Evolutionary conservation across 2,329 filamentous ascomycete species (phyloP).

Genomic region (Hymenoscyphus scutula): DNA sequence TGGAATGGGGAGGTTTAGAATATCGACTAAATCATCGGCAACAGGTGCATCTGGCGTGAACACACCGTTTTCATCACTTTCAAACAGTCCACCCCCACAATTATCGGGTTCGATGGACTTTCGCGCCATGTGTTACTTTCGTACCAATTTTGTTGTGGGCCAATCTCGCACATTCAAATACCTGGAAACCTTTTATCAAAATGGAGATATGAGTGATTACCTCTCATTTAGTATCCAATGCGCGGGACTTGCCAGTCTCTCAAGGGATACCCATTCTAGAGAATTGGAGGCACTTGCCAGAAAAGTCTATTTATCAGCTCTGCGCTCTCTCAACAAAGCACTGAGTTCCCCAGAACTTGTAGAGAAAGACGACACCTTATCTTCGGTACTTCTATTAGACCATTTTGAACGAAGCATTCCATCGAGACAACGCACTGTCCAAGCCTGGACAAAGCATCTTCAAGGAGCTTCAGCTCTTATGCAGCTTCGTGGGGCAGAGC

Average conservation of each 20-base stretch:
- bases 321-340: conserved; percentile 47
- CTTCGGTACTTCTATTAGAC: conserved; percentile 50
- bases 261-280: conserved; percentile 35
- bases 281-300: conserved; percentile 46
- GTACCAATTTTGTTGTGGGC: conserved; percentile 9
- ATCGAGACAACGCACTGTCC: background rate
- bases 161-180: conserved; percentile 10
- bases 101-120: background rate
- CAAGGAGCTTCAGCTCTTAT: conserved; percentile 49
- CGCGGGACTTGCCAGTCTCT: conserved; percentile 50
- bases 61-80: background rate
- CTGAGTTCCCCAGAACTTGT: conserved; percentile 46
- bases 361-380: conserved; percentile 50
- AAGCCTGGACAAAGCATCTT: conserved; percentile 51
- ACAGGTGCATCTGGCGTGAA: background rate
- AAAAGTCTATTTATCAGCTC: conserved; percentile 49
- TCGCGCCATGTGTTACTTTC: conserved; percentile 11
- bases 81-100: background rate
- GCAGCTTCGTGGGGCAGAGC: conserved; percentile 44
- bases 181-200: conserved; percentile 7
- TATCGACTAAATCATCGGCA: background rate
- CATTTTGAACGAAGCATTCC: conserved; percentile 52
- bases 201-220: background rate
- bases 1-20: background rate
- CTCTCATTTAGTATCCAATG: conserved; percentile 31